Base-by-base conservation (phyloP, 75 land plant species). In the Larix kaempferi region DNA sequence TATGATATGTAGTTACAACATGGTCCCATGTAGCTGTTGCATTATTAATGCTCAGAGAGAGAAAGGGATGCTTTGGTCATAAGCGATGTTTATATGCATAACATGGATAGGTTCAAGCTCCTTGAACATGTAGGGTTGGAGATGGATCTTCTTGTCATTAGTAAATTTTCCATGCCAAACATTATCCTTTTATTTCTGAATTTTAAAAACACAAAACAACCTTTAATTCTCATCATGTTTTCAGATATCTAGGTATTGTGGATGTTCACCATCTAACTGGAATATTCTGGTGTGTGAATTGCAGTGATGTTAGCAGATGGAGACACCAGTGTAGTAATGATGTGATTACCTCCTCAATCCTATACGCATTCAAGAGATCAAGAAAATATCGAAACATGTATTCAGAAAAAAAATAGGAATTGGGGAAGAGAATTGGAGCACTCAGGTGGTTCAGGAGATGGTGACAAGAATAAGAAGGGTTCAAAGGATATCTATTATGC, bases 251-350 rank as follows among this genome's bases (percentile, higher is more conserved):
- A 62, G 8, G 54, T 41, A 59, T 65, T 65, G n/a, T 33, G 39
- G 11, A 15, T 74, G 7, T 52, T 56, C 57, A 14, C 19, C 59
- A 41, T 56, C 33, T 74, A 25, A 22, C 21, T 56, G 25, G 25
- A 44, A 21, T 35, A 22, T 72, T 72, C n/a, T 72, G 74, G n/a
- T n/a, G n/a, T n/a, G n/a, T n/a, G n/a, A 72, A 25, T 54, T 82
- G 78, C 89, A 94, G 98, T 94, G 98, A 92, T 94, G 95, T 94
- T 95, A 25, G 88, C 90, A 65, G 90, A 94, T 85, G 87, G 89
- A 27, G 87, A 90, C 67, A 88, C 88, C 21, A 89, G 85, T 78
- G 90, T 86, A 73, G 98, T 94, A 44, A 94, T 94, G 98, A 90
- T 74, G 77, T 95, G 98, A 58, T 88, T 94, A n/a, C n/a, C n/a